phyloP scores from a whole-genome alignment of 768 basidiomycete species.

The Exsudoporus frostii region DNA sequence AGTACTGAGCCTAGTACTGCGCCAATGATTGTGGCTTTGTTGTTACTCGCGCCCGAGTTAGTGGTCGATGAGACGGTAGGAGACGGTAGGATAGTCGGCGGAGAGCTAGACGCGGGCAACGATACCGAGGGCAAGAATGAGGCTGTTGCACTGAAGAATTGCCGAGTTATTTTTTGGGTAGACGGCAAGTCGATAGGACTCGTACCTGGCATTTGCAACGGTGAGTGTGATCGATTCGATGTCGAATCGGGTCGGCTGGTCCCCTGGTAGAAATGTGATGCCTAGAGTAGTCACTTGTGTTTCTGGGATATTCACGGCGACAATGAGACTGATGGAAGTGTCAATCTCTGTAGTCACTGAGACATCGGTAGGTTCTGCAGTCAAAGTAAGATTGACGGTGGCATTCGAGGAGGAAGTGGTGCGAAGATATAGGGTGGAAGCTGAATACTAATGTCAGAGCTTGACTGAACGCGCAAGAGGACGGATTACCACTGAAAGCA shows the following conservation, averaged over 20 bases:
- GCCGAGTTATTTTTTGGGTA: not conserved
- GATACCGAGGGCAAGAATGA: constrained; percentile 26
- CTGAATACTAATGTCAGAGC: constrained; percentile 25
- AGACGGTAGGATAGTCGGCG: constrained; percentile 8
- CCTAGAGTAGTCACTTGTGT: constrained; percentile 40
- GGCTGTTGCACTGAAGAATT: constrained; percentile 21
- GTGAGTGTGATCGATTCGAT: constrained; percentile 37
- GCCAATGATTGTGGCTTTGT: constrained; percentile 16
- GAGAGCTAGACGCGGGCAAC: constrained; percentile 23
- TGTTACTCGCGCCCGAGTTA: not conserved
- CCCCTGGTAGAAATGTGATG: constrained; percentile 37
- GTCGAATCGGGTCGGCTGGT: constrained; percentile 33
- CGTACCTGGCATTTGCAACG: constrained; percentile 38
- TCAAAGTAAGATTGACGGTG: constrained; percentile 49
- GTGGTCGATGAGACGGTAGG: constrained; percentile 8
- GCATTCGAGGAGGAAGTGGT: constrained; percentile 48
- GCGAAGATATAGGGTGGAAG: constrained; percentile 42
- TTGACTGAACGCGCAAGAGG: not conserved
- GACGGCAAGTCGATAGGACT: not conserved
- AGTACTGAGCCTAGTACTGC: constrained; percentile 12
- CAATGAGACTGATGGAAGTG: constrained; percentile 38
- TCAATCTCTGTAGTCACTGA: constrained; percentile 37
- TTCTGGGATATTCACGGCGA: constrained; percentile 39
- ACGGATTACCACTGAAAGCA: constrained; percentile 46
- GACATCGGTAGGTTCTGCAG: constrained; percentile 36